Base-by-base conservation (phyloP, 441 rosid species). In the Viola pubescens region DNA sequence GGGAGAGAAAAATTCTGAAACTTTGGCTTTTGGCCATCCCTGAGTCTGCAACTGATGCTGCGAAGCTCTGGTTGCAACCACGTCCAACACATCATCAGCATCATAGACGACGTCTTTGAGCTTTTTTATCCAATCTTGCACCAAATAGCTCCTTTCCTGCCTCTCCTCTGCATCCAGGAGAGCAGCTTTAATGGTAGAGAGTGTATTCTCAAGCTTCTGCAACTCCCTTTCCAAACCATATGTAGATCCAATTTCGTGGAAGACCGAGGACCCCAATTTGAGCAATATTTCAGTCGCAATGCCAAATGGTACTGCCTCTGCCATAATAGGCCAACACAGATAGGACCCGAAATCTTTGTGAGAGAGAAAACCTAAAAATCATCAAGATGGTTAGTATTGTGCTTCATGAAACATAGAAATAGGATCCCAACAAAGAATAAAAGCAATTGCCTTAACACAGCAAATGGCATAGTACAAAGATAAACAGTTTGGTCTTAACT, bases 81-180 rank as follows among this genome's bases (percentile, higher is more conserved):
- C 61, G 55, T 73, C 82, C 3, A 68, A 43, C 63, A 73, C 26
- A 52, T 79, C 78, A 48, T 79, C 73, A 0, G 73, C 71, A 54
- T 73, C 75, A 47, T 58, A 68, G 42, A 75, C 40, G 3, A 50
- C 73, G 53, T 65, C 76, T 58, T 71, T 71, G 6, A 79, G 74
- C 59, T 60, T 52, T 2, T 34, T 14, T 0, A 68, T 58, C 74
- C 68, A 69, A 11, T 39, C 54, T 52, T 7, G 62, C 0, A 60
- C 70, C 19, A 19, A 26, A 13, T 54, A 54, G 50, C 57, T 60
- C 6, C 11, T 48, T 7, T 26, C 37, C 3, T 56, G 65, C 37
- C 52, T 49, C 50, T 55, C 69, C 26, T 77, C 75, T 9, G 70
- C 79, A 26, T 75, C 73, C 8, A 60, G 53, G 56, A 75, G 67